Conservation (phyloP, 768 basidiomycete species). For the Ephemerocybe angulata region DNA sequence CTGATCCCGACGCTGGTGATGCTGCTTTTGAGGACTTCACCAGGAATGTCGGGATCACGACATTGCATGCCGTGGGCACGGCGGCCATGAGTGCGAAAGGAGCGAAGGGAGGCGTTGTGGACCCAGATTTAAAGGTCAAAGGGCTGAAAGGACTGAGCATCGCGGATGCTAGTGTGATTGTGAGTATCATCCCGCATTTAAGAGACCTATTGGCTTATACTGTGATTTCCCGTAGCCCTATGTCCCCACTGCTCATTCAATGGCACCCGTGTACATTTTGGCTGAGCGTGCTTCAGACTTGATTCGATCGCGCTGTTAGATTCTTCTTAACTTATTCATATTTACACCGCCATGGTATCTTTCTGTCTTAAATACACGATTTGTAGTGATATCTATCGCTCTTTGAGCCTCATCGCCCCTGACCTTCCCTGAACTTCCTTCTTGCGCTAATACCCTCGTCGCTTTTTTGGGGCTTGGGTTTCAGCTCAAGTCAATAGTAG, state of each 20-base stretch:
- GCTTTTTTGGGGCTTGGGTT: too few relatives aligned
- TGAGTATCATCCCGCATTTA: constrained; percentile 7
- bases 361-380: too few relatives aligned
- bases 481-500: too few relatives aligned
- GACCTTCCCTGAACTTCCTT: too few relatives aligned
- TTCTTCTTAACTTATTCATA: too few relatives aligned
- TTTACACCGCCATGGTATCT: too few relatives aligned
- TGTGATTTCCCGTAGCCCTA: constrained; percentile 9
- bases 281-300: constrained; percentile 14
- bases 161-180: constrained; percentile 26
- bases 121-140: constrained; percentile 27
- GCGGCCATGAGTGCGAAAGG: constrained; percentile 20
- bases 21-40: constrained; percentile 12
- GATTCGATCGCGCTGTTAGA: constrained; percentile 10
- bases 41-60: constrained; percentile 4
- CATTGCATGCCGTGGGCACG: constrained; percentile 20
- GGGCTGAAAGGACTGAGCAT: constrained; percentile 23
- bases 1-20: constrained; percentile 10
- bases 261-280: constrained; percentile 13
- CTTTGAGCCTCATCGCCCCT: too few relatives aligned
- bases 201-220: background rate
- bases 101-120: constrained; percentile 23
- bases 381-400: too few relatives aligned
- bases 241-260: constrained; percentile 12
- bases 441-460: too few relatives aligned